Conservation (phyloP, 1,139 yeast genomes). For the Suhomyces bribrorum region DNA sequence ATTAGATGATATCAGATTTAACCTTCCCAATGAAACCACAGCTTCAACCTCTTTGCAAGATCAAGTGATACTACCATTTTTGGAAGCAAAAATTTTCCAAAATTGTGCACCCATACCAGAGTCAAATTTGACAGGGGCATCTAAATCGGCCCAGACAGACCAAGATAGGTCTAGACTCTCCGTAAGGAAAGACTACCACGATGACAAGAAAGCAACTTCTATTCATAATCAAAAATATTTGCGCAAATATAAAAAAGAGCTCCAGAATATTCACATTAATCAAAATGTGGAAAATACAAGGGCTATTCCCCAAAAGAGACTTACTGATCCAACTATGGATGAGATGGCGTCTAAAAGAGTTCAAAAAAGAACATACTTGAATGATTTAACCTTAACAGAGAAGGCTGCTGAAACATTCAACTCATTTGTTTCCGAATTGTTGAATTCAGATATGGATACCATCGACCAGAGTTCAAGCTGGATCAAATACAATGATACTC, state of each 20-base stretch:
- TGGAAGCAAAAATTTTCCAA: constrained; percentile 11
- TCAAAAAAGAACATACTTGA: constrained; percentile 12
- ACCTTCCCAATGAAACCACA: constrained; percentile 1
- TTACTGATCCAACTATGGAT: no score
- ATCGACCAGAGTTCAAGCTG: constrained; percentile 5
- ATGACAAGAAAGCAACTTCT: constrained; percentile 5
- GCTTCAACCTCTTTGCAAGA: neutral
- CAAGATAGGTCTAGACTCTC: constrained; percentile 15
- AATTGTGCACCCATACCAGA: constrained; percentile 8
- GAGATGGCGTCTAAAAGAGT: constrained; percentile 10
- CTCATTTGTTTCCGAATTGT: constrained; percentile 5
- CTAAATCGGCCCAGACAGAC: neutral
- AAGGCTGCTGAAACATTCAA: constrained; percentile 6
- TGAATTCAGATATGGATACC: constrained; percentile 5
- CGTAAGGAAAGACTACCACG: constrained; percentile 16
- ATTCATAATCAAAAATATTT: constrained; percentile 16
- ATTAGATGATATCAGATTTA: constrained; percentile 17
- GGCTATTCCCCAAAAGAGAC: no score
- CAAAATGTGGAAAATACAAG: no score
- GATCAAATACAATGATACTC: constrained; percentile 5
- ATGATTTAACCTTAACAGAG: constrained; percentile 7
- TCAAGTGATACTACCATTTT: constrained; percentile 6
- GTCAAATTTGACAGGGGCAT: constrained; percentile 3
- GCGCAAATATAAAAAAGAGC: constrained; percentile 13
- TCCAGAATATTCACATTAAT: neutral